phyloP scores from a whole-genome alignment of 345 rosid species.

The Gossypium anomalum region DNA sequence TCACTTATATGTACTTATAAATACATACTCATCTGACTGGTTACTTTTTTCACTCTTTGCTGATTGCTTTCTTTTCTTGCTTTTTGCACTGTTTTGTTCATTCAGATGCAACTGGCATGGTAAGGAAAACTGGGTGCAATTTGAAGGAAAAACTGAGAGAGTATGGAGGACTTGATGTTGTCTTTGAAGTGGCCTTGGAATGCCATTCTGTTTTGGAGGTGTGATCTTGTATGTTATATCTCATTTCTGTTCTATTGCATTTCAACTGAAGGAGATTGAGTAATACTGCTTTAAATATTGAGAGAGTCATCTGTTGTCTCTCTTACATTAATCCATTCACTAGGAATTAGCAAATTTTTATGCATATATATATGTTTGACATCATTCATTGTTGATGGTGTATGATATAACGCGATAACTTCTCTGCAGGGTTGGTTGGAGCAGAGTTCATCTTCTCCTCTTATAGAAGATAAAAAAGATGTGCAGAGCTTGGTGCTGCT shows the following conservation, averaged over 20 bases:
- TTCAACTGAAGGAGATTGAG: conserved; percentile 9
- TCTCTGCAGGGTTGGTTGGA: conserved; percentile 47
- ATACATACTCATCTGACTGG: not conserved
- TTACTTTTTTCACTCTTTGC: conserved; percentile 4
- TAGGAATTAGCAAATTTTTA: not conserved
- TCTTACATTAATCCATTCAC: not conserved
- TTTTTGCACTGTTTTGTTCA: conserved; percentile 17
- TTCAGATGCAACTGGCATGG: conserved; percentile 75
- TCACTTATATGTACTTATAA: not conserved
- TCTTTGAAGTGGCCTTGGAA: conserved; percentile 73
- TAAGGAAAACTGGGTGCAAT: conserved; percentile 74
- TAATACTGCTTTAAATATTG: conserved; percentile 11
- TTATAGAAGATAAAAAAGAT: conserved; percentile 37
- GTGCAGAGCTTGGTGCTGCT: conserved; percentile 53
- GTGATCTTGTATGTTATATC: conserved; percentile 52
- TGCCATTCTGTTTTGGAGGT: conserved; percentile 92
- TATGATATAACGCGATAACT: not conserved
- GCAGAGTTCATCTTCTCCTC: conserved; percentile 29
- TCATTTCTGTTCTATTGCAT: conserved; percentile 25
- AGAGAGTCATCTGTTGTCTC: not conserved
- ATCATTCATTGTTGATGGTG: not conserved
- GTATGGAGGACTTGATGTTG: conserved; percentile 90
- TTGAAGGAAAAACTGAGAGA: conserved; percentile 92
- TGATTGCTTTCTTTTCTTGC: conserved; percentile 19
- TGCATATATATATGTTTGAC: not conserved